phyloP scores from a whole-genome alignment of 2,329 filamentous ascomycete species.

The Pseudocercospora macadamiae region DNA sequence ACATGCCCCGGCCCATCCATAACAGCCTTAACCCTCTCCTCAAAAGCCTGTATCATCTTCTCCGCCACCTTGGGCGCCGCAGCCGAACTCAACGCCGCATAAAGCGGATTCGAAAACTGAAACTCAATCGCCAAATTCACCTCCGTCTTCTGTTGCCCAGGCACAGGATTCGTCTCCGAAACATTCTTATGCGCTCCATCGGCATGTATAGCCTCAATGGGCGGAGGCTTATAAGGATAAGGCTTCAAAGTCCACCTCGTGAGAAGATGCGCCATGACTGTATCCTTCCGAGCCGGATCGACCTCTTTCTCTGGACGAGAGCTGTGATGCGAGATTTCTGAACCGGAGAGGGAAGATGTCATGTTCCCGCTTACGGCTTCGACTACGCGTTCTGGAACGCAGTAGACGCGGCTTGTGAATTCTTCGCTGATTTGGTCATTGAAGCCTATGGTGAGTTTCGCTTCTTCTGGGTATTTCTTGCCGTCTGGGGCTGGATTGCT shows the following conservation, averaged over 20 bases:
- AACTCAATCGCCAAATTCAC: conserved; percentile 79
- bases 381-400: conserved; percentile 71
- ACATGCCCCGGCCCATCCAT: conserved; percentile 18
- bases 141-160: conserved; percentile 61
- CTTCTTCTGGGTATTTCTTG: conserved; percentile 69
- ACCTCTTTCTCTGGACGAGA: conserved; percentile 40
- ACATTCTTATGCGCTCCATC: conserved; percentile 32
- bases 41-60: conserved; percentile 92
- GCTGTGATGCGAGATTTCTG: conserved; percentile 48
- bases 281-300: conserved; percentile 38
- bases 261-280: conserved; percentile 67
- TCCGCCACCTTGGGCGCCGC: conserved; percentile 83
- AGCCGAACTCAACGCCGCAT: conserved; percentile 77
- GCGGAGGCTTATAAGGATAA: conserved; percentile 49
- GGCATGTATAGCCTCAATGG: conserved; percentile 41
- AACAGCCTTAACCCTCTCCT: conserved; percentile 71
- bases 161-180: conserved; percentile 47
- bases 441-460: conserved; percentile 83
- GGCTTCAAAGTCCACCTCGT: conserved; percentile 69
- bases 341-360: conserved; percentile 47
- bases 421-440: conserved; percentile 77
- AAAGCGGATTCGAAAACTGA: conserved; percentile 85
- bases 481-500: conserved; percentile 54
- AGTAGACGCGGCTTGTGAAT: conserved; percentile 79
- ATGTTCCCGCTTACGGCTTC: conserved; percentile 73